Conservation (phyloP, 2,329 filamentous ascomycete genomes). For the Fusarium papillatum region DNA sequence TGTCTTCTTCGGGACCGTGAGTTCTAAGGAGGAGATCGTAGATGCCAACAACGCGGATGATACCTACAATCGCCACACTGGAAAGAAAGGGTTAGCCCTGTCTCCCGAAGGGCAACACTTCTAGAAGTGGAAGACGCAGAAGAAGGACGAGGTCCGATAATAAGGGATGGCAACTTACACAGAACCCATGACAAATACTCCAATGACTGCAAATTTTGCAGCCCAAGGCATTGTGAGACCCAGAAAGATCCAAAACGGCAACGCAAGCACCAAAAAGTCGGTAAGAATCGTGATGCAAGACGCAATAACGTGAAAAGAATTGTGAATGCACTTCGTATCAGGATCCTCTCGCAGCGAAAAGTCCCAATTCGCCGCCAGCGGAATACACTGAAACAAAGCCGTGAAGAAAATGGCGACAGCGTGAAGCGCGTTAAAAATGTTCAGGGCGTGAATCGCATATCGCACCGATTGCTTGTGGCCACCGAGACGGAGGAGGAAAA, state of each 20-base stretch:
- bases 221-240: constrained; percentile 53
- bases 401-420: constrained; percentile 53
- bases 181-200: constrained; percentile 54
- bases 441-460: constrained; percentile 28
- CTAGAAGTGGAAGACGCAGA: background rate
- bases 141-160: background rate
- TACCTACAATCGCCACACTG: constrained; percentile 50
- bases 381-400: constrained; percentile 56
- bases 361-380: constrained; percentile 51
- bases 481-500: constrained; percentile 59
- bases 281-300: constrained; percentile 56
- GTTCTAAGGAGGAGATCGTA: constrained; percentile 41
- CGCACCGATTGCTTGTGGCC: constrained; percentile 49
- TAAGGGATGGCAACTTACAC: constrained; percentile 43
- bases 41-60: constrained; percentile 49
- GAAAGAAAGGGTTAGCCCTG: background rate
- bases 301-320: constrained; percentile 49
- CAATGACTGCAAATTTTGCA: constrained; percentile 54
- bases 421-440: constrained; percentile 45
- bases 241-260: constrained; percentile 57
- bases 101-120: background rate
- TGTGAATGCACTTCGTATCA: constrained; percentile 50
- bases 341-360: constrained; percentile 31
- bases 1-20: constrained; percentile 36
- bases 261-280: constrained; percentile 53